Percentiles rank a stretch among this genome's conserved stretches.
Conservation (phyloP, 2,329 filamentous ascomycete species). For the Sphaerulina vaccinii region DNA sequence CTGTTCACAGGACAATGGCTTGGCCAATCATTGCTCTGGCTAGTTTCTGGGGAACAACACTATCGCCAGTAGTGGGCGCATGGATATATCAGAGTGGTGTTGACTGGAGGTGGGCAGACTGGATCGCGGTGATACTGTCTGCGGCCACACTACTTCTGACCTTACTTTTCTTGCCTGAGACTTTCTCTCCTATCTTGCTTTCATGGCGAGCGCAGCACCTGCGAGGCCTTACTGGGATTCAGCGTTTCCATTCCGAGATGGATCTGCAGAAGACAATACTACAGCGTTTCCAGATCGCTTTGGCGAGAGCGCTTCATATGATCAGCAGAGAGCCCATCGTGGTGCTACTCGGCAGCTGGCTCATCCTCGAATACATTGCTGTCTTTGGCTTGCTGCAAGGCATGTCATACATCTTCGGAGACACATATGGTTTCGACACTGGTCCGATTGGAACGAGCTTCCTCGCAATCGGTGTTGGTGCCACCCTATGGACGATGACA, state of each 20-base stretch:
- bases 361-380: constrained; percentile 54
- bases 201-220: constrained; percentile 37
- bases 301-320: constrained; percentile 27
- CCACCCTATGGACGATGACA: constrained; percentile 29
- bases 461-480: constrained; percentile 44
- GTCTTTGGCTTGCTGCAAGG: constrained; percentile 56
- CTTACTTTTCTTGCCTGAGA: constrained; percentile 50
- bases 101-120: constrained; percentile 42
- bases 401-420: constrained; percentile 50
- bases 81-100: constrained; percentile 20
- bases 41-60: constrained; percentile 23
- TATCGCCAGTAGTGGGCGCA: constrained; percentile 21
- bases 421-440: constrained; percentile 42
- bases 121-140: constrained; percentile 35
- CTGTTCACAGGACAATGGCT: constrained; percentile 24
- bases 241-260: constrained; percentile 26
- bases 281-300: constrained; percentile 20
- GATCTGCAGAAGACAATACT: constrained; percentile 22
- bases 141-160: constrained; percentile 25
- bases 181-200: constrained; percentile 43
- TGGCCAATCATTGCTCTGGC: constrained; percentile 28
- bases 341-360: constrained; percentile 50
- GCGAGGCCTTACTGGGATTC: constrained; percentile 25
- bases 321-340: constrained; percentile 44
- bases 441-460: constrained; percentile 48